Conservation (phyloP, 768 basidiomycete species). For the Tylopilus plumbeoviolaceoides region DNA sequence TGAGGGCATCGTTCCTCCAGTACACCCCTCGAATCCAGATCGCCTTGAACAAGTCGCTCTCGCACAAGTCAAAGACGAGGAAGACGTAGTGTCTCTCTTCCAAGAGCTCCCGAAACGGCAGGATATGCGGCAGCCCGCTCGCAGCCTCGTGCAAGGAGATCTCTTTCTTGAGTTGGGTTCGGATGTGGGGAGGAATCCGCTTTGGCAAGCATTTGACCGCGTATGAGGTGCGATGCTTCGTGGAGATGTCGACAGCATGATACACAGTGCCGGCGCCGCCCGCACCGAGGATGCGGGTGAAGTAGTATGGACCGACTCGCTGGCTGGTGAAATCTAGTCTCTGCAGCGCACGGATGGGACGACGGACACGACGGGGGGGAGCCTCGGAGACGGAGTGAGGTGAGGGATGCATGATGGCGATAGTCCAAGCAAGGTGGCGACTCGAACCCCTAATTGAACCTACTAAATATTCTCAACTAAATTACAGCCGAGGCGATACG, state of each 20-base stretch:
- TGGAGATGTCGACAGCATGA: not conserved
- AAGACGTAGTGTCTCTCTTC: not conserved
- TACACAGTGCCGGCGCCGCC: not conserved
- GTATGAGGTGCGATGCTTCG: not conserved
- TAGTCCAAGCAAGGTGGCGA: not conserved
- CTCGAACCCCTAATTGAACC: not conserved
- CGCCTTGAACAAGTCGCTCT: not conserved
- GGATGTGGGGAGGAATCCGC: not conserved
- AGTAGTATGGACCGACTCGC: not conserved
- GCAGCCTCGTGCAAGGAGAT: not conserved
- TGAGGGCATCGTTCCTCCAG: slow-evolving; percentile 1
- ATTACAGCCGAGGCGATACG: not conserved
- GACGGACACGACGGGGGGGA: not conserved
- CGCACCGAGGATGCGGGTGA: not conserved
- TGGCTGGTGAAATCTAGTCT: not conserved
- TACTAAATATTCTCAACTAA: not conserved
- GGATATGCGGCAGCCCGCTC: not conserved
- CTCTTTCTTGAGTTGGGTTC: not conserved
- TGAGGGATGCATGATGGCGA: not conserved
- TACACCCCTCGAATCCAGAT: not conserved
- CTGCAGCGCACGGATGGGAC: not conserved
- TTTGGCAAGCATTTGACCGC: not conserved
- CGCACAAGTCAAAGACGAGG: slow-evolving; percentile 1
- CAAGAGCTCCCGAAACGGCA: not conserved
- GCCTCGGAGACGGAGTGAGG: not conserved